Evolutionary conservation across 331 rosid genomes (phyloP).

Genomic region (Malus hybrid): DNA sequence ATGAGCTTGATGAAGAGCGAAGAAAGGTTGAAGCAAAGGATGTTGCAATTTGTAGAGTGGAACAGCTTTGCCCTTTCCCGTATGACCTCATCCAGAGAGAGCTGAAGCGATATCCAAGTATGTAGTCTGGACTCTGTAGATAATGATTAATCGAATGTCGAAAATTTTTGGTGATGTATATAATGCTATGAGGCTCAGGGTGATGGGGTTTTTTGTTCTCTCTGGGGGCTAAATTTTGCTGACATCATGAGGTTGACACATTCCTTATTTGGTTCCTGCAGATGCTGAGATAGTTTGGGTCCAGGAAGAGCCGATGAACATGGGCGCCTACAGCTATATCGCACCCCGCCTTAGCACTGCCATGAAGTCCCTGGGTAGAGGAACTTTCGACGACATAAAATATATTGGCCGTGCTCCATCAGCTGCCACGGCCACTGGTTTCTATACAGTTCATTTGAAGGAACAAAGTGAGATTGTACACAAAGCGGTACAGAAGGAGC

Average conservation of each 20-base stretch:
- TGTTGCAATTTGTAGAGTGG: slow-evolving; percentile 85
- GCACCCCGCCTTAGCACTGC: slow-evolving; percentile 74
- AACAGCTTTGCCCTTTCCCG: slow-evolving; percentile 93
- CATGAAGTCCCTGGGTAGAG: slow-evolving; percentile 65
- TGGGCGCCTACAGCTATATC: slow-evolving; percentile 80
- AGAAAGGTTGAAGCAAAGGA: slow-evolving; percentile 58
- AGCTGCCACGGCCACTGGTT: slow-evolving; percentile 93
- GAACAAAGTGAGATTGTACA: slow-evolving; percentile 82
- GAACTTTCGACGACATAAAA: slow-evolving; percentile 63
- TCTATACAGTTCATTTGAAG: slow-evolving; percentile 74
- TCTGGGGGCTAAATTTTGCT: not conserved
- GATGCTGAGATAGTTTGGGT: slow-evolving; percentile 97
- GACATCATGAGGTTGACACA: not conserved
- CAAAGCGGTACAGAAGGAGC: slow-evolving; percentile 77
- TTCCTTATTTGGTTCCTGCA: slow-evolving; percentile 21
- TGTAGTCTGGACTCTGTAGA: slow-evolving; percentile 12
- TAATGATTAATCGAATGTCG: not conserved
- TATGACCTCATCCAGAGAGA: slow-evolving; percentile 90
- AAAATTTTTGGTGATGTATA: no score
- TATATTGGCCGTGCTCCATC: slow-evolving; percentile 92
- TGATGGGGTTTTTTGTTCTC: not conserved
- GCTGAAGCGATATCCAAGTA: slow-evolving; percentile 95
- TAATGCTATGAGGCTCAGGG: not conserved
- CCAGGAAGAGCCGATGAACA: slow-evolving; percentile 97
- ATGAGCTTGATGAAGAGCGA: slow-evolving; percentile 84